Conservation (phyloP, 371 early-diverging fungal genomes). For the Coemansia sp. region DNA sequence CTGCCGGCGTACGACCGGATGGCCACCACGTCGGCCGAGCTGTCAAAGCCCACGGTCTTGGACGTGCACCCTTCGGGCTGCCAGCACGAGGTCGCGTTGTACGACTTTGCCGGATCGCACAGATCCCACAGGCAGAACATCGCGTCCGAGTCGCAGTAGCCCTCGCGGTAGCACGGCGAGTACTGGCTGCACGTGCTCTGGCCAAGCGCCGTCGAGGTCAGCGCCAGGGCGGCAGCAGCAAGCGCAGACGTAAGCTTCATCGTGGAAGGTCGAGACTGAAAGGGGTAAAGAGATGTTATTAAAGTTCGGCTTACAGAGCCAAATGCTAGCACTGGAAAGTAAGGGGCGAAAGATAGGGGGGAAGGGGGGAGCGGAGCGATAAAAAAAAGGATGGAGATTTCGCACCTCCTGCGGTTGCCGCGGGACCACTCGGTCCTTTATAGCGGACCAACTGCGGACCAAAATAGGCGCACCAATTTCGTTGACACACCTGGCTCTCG, state of each 20-base stretch:
- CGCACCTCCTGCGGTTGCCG: too few species aligned
- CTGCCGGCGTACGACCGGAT: conserved; percentile 52
- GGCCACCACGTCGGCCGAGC: conserved; percentile 45
- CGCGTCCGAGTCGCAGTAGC: conserved; percentile 41
- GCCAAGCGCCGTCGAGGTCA: conserved; percentile 4
- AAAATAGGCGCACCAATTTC: too few species aligned
- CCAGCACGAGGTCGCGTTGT: conserved; percentile 54
- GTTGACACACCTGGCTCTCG: too few species aligned
- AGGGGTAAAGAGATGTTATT: too few species aligned
- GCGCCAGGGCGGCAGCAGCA: conserved; percentile 1
- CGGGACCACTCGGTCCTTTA: too few species aligned
- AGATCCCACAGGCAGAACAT: conserved; percentile 49
- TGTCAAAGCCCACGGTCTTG: conserved; percentile 36
- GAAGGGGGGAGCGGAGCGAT: too few species aligned
- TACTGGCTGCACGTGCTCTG: conserved; percentile 33
- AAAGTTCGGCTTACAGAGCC: too few species aligned
- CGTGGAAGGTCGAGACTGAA: background rate
- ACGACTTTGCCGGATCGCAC: conserved; percentile 55
- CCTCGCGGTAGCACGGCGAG: conserved; percentile 51
- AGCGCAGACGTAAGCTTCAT: conserved; percentile 5
- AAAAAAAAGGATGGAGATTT: too few species aligned
- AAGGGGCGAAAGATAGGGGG: too few species aligned
- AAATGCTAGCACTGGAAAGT: too few species aligned
- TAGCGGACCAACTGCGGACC: too few species aligned
- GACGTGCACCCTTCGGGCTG: conserved; percentile 53